phyloP scores from a whole-genome alignment of 192 early-diverging fungal species.

The Hyaloraphidium curvatum region DNA sequence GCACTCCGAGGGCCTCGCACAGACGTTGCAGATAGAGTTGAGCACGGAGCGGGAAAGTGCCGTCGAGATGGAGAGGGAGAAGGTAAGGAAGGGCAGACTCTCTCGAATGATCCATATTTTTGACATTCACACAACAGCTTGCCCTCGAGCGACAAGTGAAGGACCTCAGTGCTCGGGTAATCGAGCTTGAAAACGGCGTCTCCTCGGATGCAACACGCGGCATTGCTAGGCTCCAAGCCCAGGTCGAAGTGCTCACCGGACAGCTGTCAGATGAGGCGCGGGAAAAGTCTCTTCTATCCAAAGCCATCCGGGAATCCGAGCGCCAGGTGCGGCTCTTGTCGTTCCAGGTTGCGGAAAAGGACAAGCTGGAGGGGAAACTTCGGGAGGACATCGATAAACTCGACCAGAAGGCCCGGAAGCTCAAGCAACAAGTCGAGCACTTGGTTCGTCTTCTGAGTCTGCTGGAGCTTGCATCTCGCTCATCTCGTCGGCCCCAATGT shows the following conservation, averaged over 20 bases:
- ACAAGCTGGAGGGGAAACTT: constrained; percentile 41
- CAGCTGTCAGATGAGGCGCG: constrained; percentile 38
- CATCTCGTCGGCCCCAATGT: background rate
- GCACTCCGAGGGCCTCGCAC: constrained; percentile 40
- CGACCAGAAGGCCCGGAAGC: constrained; percentile 41
- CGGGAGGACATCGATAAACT: constrained; percentile 51
- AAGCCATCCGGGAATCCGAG: constrained; percentile 42
- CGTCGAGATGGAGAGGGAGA: constrained; percentile 33
- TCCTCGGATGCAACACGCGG: constrained; percentile 28
- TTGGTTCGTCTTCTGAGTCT: constrained; percentile 14
- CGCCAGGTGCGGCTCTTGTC: constrained; percentile 67
- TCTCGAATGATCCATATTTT: too few relatives aligned
- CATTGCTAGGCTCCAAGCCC: constrained; percentile 31
- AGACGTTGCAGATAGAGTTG: constrained; percentile 46
- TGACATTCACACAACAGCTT: constrained; percentile 5
- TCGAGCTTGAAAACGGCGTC: constrained; percentile 53
- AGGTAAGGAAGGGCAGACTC: too few relatives aligned
- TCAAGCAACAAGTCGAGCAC: constrained; percentile 45
- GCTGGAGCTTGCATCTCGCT: background rate
- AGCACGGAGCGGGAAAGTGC: constrained; percentile 39
- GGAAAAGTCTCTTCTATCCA: constrained; percentile 39
- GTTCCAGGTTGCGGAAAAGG: constrained; percentile 62
- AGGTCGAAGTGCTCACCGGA: constrained; percentile 35
- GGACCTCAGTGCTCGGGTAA: constrained; percentile 50
- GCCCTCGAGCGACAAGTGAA: constrained; percentile 66